Evolutionary conservation across 768 basidiomycete species (phyloP).

Genomic region (Krasilnikovozyma curviuscula): DNA sequence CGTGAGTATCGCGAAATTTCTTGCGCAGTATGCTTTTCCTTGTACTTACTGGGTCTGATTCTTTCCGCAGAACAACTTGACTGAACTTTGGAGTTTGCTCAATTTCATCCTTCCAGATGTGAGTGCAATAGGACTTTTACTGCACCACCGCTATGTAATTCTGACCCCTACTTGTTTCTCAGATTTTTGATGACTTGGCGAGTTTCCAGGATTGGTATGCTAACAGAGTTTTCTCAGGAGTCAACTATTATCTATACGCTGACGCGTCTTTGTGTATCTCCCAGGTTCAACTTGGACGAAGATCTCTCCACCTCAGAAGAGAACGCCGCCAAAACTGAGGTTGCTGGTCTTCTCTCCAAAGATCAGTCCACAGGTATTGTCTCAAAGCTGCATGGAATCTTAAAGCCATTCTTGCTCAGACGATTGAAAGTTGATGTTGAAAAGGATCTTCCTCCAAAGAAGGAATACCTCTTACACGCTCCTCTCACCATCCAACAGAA

Average conservation of each 20-base stretch:
- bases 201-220: conserved; percentile 72
- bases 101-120: conserved; percentile 81
- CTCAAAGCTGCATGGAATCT: conserved; percentile 61
- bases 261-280: background rate
- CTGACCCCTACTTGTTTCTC: background rate
- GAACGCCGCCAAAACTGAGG: background rate
- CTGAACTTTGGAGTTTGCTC: conserved; percentile 83
- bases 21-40: background rate
- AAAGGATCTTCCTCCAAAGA: conserved; percentile 55
- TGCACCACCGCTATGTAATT: background rate
- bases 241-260: background rate
- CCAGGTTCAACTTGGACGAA: conserved; percentile 21
- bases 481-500: conserved; percentile 65
- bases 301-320: background rate
- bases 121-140: background rate
- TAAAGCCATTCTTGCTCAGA: conserved; percentile 85
- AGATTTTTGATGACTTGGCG: conserved; percentile 68
- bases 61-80: conserved; percentile 60
- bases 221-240: background rate
- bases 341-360: conserved; percentile 17
- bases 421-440: conserved; percentile 87
- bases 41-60: background rate
- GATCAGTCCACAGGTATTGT: conserved; percentile 43
- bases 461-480: conserved; percentile 85
- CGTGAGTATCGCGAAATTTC: conserved; percentile 33